Conservation (phyloP, 345 rosid genomes). For the Tarenaya hassleriana region DNA sequence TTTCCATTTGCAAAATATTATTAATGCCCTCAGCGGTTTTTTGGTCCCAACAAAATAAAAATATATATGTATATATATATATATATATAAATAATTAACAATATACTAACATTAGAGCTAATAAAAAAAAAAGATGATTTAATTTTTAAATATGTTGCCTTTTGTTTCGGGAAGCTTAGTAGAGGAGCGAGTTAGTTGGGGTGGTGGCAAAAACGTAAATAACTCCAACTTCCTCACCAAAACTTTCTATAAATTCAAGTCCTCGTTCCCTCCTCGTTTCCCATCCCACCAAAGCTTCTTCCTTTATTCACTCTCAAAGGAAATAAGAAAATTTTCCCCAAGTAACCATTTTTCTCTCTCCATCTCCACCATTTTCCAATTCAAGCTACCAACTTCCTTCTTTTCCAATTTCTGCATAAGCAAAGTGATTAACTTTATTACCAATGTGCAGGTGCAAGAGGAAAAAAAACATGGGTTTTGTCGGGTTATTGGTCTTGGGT, state of each 20-base stretch:
- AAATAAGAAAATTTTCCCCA: constrained; percentile 19
- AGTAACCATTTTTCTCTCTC: constrained; percentile 29
- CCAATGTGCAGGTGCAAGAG: constrained; percentile 25
- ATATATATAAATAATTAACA: constrained; percentile 6
- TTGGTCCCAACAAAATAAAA: constrained; percentile 32
- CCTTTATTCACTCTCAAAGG: constrained; percentile 14
- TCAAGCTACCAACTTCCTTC: background rate
- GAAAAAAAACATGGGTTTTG: constrained; percentile 37
- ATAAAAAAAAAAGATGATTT: background rate
- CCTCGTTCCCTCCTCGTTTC: constrained; percentile 20
- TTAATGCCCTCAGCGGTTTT: constrained; percentile 16
- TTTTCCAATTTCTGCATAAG: background rate
- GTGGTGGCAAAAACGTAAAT: constrained; percentile 31
- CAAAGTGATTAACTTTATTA: background rate
- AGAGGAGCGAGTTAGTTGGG: constrained; percentile 24
- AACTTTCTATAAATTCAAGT: constrained; percentile 50
- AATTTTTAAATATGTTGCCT: background rate
- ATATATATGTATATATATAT: background rate
- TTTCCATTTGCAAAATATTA: constrained; percentile 17
- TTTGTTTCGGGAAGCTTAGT: background rate
- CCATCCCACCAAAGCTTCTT: constrained; percentile 36
- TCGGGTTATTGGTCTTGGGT: constrained; percentile 33
- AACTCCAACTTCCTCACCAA: background rate
- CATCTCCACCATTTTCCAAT: constrained; percentile 15
- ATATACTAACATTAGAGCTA: background rate